Base-by-base conservation (phyloP, 2,329 filamentous ascomycete genomes). In the Exophiala bonariae region DNA sequence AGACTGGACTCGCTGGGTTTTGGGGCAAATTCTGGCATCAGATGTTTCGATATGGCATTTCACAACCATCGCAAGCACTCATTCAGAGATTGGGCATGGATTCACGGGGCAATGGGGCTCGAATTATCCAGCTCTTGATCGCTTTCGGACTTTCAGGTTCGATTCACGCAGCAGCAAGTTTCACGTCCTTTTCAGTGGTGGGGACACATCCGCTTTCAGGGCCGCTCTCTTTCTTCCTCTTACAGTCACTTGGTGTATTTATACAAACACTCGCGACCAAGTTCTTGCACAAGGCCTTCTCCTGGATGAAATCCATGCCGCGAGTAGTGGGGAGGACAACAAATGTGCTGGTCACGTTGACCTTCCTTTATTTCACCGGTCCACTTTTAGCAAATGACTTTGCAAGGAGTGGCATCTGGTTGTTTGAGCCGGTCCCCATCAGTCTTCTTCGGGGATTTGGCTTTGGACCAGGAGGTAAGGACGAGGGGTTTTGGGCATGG, bases 21-120 rank as follows among this genome's bases (percentile, higher is more conserved):
- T 97, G 92, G 92, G 84, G 87, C 35, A 76, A 74, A 17, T 92
- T 83, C 77, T 96, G 92, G 92, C 92, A 97, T 66, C 91, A 96
- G 67, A 84, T 85, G 2, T 95, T 96, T 69, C 85, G 90, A 1
- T 78, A 82, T 45, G 82, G 80, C 59, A 71, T 44, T 36, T 70
- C 20, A 43, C 70, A 3, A 67, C 69, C 2, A 47, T 67, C 26
- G 13, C 38, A 45, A 35, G 47, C 55, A 13, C 14, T 59, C 30
- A 53, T 57, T 28, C 17, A 50, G 23, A 42, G 41, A 32, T 26
- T 55, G 11, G 6, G 44, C 17, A 28, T 18, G 11, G 37, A 54
- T 31, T 48, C 43, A 20, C 44, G 50, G 4, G 55, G 55, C 13
- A 39, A 47, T 16, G 36, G 33, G 9, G 73, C 69, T 0, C 71